phyloP scores from a whole-genome alignment of 1,284 basidiomycete genomes.

The Termitomyces sp. region DNA sequence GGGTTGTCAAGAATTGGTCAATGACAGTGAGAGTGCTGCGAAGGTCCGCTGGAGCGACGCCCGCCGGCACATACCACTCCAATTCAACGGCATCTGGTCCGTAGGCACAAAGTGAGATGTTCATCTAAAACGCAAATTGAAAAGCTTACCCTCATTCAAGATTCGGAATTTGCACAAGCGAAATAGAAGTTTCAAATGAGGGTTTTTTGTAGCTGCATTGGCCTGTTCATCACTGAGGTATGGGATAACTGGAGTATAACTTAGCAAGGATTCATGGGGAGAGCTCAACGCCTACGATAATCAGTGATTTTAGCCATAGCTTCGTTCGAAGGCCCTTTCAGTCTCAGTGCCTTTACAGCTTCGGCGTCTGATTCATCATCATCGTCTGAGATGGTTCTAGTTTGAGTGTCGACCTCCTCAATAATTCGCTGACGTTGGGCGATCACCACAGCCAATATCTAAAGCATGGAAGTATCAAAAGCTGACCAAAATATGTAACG shows the following conservation, averaged over 20 bases:
- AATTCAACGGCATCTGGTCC: conserved; percentile 59
- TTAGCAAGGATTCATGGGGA: neutral
- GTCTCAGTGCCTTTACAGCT: conserved; percentile 33
- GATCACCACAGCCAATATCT: conserved; percentile 70
- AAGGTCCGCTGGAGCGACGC: conserved; percentile 59
- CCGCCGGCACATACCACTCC: conserved; percentile 75
- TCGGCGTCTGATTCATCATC: conserved; percentile 39
- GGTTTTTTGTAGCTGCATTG: conserved; percentile 71
- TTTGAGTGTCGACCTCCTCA: conserved; percentile 59
- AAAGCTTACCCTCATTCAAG: conserved; percentile 50
- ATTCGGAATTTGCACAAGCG: conserved; percentile 64
- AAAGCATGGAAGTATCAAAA: conserved; percentile 7
- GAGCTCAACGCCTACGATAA: conserved; percentile 54
- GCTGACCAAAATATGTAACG: conserved; percentile 3
- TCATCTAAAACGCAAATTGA: neutral
- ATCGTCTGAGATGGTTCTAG: conserved; percentile 34
- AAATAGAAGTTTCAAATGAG: conserved; percentile 79
- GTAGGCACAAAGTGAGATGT: conserved; percentile 8
- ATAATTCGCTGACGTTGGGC: conserved; percentile 66
- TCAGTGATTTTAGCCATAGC: conserved; percentile 71
- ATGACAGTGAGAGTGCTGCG: conserved; percentile 65
- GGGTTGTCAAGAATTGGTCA: conserved; percentile 69
- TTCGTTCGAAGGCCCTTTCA: conserved; percentile 57
- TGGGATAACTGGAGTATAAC: conserved; percentile 55
- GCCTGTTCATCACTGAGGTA: conserved; percentile 69